These are phyloP conservation scores for Taiozyma sp. DNA, from an alignment of 1,139 yeast genomes.

Conservation along the genomic window DNA sequence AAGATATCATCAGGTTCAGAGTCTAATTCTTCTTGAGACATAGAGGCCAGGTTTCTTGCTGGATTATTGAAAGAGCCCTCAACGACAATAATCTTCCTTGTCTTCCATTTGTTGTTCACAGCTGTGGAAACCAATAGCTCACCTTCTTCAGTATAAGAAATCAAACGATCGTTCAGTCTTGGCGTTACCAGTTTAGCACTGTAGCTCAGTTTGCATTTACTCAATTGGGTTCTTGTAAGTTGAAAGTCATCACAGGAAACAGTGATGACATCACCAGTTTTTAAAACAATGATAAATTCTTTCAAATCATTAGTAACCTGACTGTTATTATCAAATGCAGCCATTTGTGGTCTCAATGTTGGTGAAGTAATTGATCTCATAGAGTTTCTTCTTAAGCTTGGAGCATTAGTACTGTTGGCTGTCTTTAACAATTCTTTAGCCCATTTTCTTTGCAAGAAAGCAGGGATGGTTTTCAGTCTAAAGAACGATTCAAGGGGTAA, in stretches of 20 bases:
- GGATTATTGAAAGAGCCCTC: slow-evolving; percentile 43
- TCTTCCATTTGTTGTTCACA: slow-evolving; percentile 62
- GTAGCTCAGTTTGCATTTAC: slow-evolving; percentile 33
- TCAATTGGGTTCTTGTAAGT: slow-evolving; percentile 26
- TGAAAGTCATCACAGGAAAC: slow-evolving; percentile 46
- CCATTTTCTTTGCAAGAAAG: slow-evolving; percentile 42
- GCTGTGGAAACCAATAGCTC: slow-evolving; percentile 58
- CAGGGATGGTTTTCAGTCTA: slow-evolving; percentile 48
- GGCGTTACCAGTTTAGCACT: slow-evolving; percentile 62
- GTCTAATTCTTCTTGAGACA: neutral
- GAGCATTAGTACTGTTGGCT: slow-evolving; percentile 1
- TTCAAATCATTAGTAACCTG: slow-evolving; percentile 21
- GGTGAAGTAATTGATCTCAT: slow-evolving; percentile 25
- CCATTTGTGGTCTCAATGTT: slow-evolving; percentile 10
- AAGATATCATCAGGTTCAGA: slow-evolving; percentile 10
- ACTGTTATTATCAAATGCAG: slow-evolving; percentile 18
- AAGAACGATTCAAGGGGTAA: slow-evolving; percentile 53
- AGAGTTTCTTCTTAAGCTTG: slow-evolving; percentile 26
- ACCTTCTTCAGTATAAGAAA: slow-evolving; percentile 47
- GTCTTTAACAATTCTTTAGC: slow-evolving; percentile 14
- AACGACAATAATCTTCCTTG: slow-evolving; percentile 42
- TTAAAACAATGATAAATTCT: slow-evolving; percentile 35
- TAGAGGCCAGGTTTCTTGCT: neutral
- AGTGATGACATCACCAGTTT: slow-evolving; percentile 41
- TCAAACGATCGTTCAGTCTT: slow-evolving; percentile 66